A percentile compares a stretch with the other conserved stretches of the same genome.
These are phyloP conservation scores for Maudiozyma pseudohumilis DNA, from an alignment of 805 yeast genomes.

Conservation along the genomic window DNA sequence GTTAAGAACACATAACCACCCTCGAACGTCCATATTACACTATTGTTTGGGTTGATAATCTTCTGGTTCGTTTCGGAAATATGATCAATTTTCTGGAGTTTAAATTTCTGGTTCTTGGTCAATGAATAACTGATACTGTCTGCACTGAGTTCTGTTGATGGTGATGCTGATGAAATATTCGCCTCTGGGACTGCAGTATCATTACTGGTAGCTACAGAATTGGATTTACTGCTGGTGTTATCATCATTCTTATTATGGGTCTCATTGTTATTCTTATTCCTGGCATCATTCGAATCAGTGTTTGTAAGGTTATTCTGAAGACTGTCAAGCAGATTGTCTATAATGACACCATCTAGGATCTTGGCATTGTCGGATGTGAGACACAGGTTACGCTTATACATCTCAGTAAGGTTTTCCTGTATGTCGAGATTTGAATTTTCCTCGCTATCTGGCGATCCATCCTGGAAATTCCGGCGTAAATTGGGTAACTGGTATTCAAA, in stretches of 20 bases:
- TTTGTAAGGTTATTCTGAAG: neutral
- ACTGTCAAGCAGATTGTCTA: neutral
- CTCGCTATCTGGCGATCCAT: neutral
- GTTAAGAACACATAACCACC: constrained; percentile 82
- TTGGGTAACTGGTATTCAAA: constrained; percentile 23
- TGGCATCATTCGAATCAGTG: neutral
- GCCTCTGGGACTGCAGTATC: neutral
- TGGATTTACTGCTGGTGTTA: neutral
- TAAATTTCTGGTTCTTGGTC: constrained; percentile 23
- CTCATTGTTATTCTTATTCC: neutral
- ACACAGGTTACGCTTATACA: neutral
- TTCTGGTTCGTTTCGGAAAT: neutral
- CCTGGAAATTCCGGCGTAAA: neutral
- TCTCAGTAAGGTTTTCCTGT: neutral
- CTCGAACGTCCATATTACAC: constrained; percentile 78
- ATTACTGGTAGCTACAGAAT: too few relatives aligned
- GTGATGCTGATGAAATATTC: neutral
- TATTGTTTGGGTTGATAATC: constrained; percentile 36
- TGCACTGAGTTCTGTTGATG: neutral
- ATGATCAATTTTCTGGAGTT: constrained; percentile 10
- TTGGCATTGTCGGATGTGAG: neutral
- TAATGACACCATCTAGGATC: constrained; percentile 1
- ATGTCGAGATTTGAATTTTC: neutral
- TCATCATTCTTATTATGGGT: neutral
- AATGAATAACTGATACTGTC: constrained; percentile 6